Evolutionary conservation across 169 alveolate species (phyloP), one percentile per base, ranked within the genome.

Genomic region (Eimeria necatrix): DNA sequence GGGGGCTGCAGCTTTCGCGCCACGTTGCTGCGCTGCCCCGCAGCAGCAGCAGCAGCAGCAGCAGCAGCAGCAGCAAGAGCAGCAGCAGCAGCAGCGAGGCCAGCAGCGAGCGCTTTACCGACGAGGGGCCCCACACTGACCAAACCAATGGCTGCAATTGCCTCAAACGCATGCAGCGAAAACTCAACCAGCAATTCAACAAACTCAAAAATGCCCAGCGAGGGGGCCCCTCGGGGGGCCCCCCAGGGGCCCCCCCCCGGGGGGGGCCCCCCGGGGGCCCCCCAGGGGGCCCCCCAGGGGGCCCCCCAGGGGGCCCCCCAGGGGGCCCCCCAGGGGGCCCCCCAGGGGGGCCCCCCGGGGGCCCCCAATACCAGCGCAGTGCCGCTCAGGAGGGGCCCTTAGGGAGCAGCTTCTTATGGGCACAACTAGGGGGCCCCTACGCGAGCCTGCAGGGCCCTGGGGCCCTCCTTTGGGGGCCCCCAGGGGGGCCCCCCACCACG

Each of bases 1-100:
- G 51, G 12, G 83, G 83, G 8, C 83, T 71, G 14, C 83, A 71
- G 49, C 49, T 71, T 32, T 71, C 83, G 14, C n/a, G 83, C 10
- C 83, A 32, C 51, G 46, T 71, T 9, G 83, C n/a, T n/a, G n/a
- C n/a, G n/a, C n/a, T n/a, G n/a, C n/a, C n/a, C n/a, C n/a, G n/a
- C n/a, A n/a, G n/a, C n/a, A n/a, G n/a, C n/a, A n/a, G n/a, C n/a
- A n/a, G n/a, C n/a, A n/a, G n/a, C n/a, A n/a, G n/a, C n/a, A n/a
- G n/a, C n/a, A n/a, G n/a, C n/a, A n/a, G n/a, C n/a, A n/a, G n/a
- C n/a, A n/a, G n/a, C n/a, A n/a, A n/a, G n/a, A n/a, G n/a, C n/a
- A n/a, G n/a, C n/a, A n/a, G n/a, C n/a, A n/a, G n/a, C n/a, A n/a
- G n/a, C n/a, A n/a, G n/a, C n/a, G n/a, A n/a, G n/a, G n/a, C n/a